Evolutionary conservation across 495 filamentous ascomycete species (phyloP).

Genomic region (Geopyxis carbonaria): DNA sequence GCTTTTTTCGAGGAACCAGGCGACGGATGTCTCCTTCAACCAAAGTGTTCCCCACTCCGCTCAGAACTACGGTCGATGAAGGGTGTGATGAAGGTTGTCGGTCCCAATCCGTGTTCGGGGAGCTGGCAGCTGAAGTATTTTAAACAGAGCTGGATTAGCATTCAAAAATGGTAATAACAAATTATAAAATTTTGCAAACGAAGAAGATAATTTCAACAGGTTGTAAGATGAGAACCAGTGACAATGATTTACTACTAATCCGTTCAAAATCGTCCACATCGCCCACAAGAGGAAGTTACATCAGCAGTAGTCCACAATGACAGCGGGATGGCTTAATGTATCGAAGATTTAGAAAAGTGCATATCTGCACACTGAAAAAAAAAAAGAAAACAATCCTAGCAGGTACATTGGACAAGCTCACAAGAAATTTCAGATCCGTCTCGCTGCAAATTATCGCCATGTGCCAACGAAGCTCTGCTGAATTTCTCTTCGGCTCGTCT

Average conservation of each 20-base stretch:
- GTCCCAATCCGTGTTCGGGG: not conserved
- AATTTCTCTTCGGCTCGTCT: not conserved
- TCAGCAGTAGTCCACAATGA: not conserved
- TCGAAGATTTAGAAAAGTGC: not conserved
- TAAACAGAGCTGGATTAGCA: slow-evolving; percentile 6
- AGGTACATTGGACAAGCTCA: too few relatives aligned
- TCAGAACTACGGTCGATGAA: slow-evolving; percentile 14
- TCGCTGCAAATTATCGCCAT: not conserved
- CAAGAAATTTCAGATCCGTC: not conserved
- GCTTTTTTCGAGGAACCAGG: slow-evolving; percentile 13
- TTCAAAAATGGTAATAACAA: not conserved
- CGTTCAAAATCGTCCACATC: too few relatives aligned
- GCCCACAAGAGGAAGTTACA: too few relatives aligned
- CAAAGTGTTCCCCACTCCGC: slow-evolving; percentile 16
- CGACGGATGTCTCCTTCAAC: slow-evolving; percentile 20
- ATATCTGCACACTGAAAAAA: not conserved
- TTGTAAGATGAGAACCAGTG: too few relatives aligned
- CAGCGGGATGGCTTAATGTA: not conserved
- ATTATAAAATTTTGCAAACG: too few relatives aligned
- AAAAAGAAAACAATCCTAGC: too few relatives aligned
- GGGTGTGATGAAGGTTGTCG: too few relatives aligned
- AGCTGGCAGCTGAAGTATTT: slow-evolving; percentile 1
- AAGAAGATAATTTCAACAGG: too few relatives aligned
- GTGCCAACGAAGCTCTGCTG: not conserved
- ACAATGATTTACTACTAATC: too few relatives aligned